phyloP scores from a whole-genome alignment of 345 rosid genomes.

The Citrus australasica region DNA sequence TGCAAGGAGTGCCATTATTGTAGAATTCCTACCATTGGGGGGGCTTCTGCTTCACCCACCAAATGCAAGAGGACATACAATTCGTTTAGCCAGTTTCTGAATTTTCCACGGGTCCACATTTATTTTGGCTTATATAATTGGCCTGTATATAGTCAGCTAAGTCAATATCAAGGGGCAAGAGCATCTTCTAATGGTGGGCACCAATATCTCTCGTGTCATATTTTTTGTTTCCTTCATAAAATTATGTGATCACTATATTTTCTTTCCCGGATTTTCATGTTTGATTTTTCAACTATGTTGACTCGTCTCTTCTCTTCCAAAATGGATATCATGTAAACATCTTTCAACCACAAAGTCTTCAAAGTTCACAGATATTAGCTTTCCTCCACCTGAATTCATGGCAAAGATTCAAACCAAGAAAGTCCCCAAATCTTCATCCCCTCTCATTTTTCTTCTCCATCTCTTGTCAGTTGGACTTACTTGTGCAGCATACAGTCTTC shows the following conservation, averaged over 20 bases:
- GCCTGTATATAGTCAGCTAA: too few relatives aligned
- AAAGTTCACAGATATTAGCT: neutral
- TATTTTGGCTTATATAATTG: too few relatives aligned
- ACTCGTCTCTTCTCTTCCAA: neutral
- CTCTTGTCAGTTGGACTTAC: neutral
- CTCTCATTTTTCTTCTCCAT: constrained; percentile 20
- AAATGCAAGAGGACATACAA: neutral
- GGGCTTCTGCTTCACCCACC: neutral
- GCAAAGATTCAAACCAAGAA: neutral
- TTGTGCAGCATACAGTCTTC: constrained; percentile 26
- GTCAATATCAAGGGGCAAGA: too few relatives aligned
- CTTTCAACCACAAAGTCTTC: neutral
- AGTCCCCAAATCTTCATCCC: neutral
- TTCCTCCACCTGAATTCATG: neutral
- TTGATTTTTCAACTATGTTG: constrained; percentile 1
- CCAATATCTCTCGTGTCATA: too few relatives aligned
- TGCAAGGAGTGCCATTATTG: accelerated
- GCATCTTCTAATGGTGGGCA: too few relatives aligned
- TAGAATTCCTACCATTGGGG: neutral
- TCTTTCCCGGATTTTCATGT: neutral
- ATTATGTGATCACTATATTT: too few relatives aligned
- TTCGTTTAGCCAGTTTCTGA: neutral
- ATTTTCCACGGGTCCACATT: too few relatives aligned
- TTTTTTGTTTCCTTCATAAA: too few relatives aligned
- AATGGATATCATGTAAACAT: neutral